phyloP scores from a whole-genome alignment of 2,329 filamentous ascomycete genomes.

The Nigrospora osmanthi region DNA sequence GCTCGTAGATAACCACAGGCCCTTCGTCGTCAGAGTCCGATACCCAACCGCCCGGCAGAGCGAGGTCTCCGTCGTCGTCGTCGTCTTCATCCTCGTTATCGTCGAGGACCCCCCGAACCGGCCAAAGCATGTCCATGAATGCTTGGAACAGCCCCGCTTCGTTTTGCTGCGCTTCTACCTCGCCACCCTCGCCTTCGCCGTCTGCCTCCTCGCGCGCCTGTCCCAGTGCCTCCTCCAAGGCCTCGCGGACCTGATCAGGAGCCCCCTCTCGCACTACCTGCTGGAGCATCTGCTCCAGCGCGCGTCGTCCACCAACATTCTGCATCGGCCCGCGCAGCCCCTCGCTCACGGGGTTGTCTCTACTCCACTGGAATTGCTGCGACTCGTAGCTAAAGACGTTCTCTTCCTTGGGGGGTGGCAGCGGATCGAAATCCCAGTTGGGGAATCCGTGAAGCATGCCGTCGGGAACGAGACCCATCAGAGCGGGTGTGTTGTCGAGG shows the following conservation, averaged over 20 bases:
- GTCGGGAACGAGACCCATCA: slow-evolving; percentile 64
- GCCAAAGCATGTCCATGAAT: slow-evolving; percentile 6
- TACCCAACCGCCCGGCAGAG: slow-evolving; percentile 6
- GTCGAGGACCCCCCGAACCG: background rate
- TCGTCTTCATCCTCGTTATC: background rate
- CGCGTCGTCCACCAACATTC: slow-evolving; percentile 1
- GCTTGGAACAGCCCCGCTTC: slow-evolving; percentile 1
- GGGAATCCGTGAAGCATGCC: slow-evolving; percentile 55
- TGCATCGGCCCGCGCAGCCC: background rate
- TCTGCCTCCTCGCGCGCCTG: slow-evolving; percentile 5
- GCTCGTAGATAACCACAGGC: background rate
- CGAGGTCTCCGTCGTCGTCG: background rate
- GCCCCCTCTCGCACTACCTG: slow-evolving; percentile 11
- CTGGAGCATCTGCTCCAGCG: slow-evolving; percentile 8
- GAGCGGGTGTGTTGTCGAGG: slow-evolving; percentile 63
- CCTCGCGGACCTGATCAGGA: slow-evolving; percentile 9
- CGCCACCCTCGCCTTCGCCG: slow-evolving; percentile 5
- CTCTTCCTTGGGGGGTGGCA: slow-evolving; percentile 57
- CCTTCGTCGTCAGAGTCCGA: slow-evolving; percentile 4
- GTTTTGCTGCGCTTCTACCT: background rate
- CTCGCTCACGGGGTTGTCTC: slow-evolving; percentile 7
- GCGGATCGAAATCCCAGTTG: slow-evolving; percentile 72
- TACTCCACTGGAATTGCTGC: slow-evolving; percentile 34
- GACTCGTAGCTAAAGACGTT: slow-evolving; percentile 41
- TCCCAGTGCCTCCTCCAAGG: slow-evolving; percentile 11